Evolutionary conservation across 371 early-diverging fungal genomes (phyloP).

Genomic region (Funneliformis caledonium): DNA sequence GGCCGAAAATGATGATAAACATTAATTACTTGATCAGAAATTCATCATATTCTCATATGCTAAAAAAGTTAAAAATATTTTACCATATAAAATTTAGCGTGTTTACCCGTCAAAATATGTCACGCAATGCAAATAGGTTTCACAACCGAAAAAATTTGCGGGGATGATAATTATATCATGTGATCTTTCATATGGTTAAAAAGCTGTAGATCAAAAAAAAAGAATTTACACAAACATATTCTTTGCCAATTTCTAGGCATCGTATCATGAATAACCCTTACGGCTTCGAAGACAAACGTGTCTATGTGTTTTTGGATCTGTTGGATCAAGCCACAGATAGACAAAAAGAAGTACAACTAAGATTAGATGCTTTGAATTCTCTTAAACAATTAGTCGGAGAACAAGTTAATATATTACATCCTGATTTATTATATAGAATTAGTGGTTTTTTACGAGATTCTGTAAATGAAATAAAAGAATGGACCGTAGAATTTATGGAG

Average conservation of each 20-base stretch:
- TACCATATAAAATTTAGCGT: no score
- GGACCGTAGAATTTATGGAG: slow-evolving; percentile 26
- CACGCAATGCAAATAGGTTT: no score
- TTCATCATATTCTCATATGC: no score
- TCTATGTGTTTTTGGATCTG: slow-evolving; percentile 14
- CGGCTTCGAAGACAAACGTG: neutral
- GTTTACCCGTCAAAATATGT: no score
- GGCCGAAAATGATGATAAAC: no score
- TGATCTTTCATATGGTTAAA: no score
- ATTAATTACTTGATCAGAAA: no score
- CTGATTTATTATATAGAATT: slow-evolving; percentile 11
- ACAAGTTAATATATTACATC: slow-evolving; percentile 13
- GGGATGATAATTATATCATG: no score
- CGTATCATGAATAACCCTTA: neutral
- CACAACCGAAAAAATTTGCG: no score
- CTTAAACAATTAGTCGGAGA: slow-evolving; percentile 36
- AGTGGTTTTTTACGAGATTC: slow-evolving; percentile 20
- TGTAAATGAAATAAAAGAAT: slow-evolving; percentile 25
- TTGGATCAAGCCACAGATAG: slow-evolving; percentile 16
- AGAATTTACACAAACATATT: neutral
- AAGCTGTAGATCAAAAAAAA: no score
- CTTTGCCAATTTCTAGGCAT: no score
- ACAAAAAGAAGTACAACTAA: slow-evolving; percentile 13
- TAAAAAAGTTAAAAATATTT: no score
- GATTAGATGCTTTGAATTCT: slow-evolving; percentile 29